Percentiles rank a stretch among this genome's conserved stretches.
These are phyloP conservation scores for Ephemerocybe angulata DNA, from an alignment of 768 basidiomycete genomes.

Conservation along the genomic window DNA sequence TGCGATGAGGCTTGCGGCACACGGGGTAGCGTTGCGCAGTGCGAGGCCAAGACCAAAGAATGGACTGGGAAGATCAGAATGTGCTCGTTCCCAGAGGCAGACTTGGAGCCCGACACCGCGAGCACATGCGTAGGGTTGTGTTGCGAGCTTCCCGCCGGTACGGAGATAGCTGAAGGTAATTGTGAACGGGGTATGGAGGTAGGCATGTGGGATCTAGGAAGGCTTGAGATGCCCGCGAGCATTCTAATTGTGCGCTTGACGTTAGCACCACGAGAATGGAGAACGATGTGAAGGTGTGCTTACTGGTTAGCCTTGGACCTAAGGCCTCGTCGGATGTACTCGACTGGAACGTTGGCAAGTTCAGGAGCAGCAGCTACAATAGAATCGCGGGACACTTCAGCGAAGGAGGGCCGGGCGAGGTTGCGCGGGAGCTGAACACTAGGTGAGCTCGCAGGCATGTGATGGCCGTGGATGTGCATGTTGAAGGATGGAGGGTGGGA, in stretches of 20 bases:
- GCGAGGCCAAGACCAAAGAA: conserved; percentile 55
- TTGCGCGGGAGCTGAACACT: conserved; percentile 68
- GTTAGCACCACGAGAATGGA: conserved; percentile 15
- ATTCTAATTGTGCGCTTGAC: conserved; percentile 35
- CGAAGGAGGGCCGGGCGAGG: conserved; percentile 58
- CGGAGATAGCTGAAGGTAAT: conserved; percentile 55
- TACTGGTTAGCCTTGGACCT: conserved; percentile 41
- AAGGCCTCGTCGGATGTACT: conserved; percentile 68
- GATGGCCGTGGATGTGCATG: conserved; percentile 34
- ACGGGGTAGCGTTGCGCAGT: conserved; percentile 55
- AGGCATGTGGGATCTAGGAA: conserved; percentile 56
- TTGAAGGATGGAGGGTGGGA: conserved; percentile 40
- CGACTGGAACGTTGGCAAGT: conserved; percentile 57
- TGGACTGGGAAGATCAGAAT: conserved; percentile 59
- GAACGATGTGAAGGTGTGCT: conserved; percentile 21
- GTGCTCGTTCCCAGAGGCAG: conserved; percentile 34
- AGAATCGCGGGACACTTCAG: conserved; percentile 54
- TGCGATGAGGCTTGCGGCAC: conserved; percentile 38
- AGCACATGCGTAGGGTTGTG: conserved; percentile 53
- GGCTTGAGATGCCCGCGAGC: conserved; percentile 48
- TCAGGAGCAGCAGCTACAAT: conserved; percentile 66
- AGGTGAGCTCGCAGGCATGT: conserved; percentile 23
- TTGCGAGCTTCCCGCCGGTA: conserved; percentile 34
- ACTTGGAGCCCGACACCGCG: conserved; percentile 50
- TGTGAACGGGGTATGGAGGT: conserved; percentile 63